Base-by-base conservation (phyloP, 2,329 filamentous ascomycete species). In the Lojkania enalia region DNA sequence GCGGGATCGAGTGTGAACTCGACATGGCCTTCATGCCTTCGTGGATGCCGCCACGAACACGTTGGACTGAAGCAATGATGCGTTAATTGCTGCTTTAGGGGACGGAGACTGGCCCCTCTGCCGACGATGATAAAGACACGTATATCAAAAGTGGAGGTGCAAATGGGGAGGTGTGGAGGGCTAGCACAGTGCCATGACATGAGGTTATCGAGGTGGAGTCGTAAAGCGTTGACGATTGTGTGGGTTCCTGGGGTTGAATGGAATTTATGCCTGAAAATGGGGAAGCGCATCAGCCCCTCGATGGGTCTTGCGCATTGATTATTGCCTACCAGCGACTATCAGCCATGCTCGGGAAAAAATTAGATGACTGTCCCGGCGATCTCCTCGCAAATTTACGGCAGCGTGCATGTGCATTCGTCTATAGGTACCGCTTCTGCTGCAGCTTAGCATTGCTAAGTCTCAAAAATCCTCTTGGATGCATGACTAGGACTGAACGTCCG, bases 101-200 rank as follows among this genome's bases (percentile, higher is more conserved):
- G 38, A 43, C 46, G 18, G 42, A 38, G 27, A 51, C 49, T 51
- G 47, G 45, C 39, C 36, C 35, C 41, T 40, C 29, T 20, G 23
- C 37, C 5, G 23, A 44, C 44, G 25, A 43, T 29, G 43, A 52
- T 49, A 52, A 46, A 48, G 52, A 53, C 46, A 52, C 43, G 46
- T 55, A 51, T 42, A 49, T 44, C 52, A 55, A 60, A 56, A 57
- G 55, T 61, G 57, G 58, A 60, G 53, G 51, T 44, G 32, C 25
- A 42, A 38, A 44, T 36, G 31, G 42, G 46, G 44, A 51, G 51
- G 55, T 57, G 55, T 60, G 55, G 57, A 61, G 55, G 53, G 46
- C 55, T 60, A 60, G 52, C 40, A 49, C 23, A 45, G 38, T 58
- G 54, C 43, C 49, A 55, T 55, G 49, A 47, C 53, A 52, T 50